A percentile compares a stretch with the other conserved stretches of the same genome.
Evolutionary conservation across 768 basidiomycete genomes (phyloP).

Genomic region (Auricularia cornea): DNA sequence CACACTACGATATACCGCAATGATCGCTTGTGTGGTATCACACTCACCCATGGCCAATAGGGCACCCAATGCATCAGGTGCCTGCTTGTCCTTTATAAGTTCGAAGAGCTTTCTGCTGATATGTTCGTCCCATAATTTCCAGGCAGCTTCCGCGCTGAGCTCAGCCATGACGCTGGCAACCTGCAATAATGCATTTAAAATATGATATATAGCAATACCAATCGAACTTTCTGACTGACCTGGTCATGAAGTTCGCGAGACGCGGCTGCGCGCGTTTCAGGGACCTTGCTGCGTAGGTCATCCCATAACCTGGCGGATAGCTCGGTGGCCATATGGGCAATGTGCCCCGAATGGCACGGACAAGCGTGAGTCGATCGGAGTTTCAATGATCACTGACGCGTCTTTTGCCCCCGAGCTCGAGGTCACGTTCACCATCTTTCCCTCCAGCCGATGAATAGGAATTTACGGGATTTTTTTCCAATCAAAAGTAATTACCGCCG

Average conservation of each 20-base stretch:
- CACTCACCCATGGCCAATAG: conserved; percentile 77
- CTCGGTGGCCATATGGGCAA: neutral
- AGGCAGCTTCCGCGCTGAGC: conserved; percentile 71
- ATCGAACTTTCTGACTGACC: neutral
- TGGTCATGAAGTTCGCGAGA: neutral
- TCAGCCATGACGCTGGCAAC: conserved; percentile 67
- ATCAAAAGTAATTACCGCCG: too few species aligned
- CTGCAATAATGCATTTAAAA: conserved; percentile 28
- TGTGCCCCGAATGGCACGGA: too few species aligned
- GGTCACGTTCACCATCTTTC: too few species aligned
- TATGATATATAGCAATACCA: neutral
- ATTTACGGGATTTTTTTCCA: too few species aligned
- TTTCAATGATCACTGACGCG: too few species aligned
- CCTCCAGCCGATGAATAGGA: too few species aligned
- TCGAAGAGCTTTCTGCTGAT: conserved; percentile 76
- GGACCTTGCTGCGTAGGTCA: neutral
- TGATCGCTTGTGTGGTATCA: too few species aligned
- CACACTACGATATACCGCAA: too few species aligned
- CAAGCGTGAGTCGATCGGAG: too few species aligned
- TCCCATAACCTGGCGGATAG: neutral
- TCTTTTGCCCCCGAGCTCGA: too few species aligned
- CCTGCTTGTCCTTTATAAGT: conserved; percentile 73
- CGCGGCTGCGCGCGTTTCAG: neutral
- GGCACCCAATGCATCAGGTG: conserved; percentile 76
- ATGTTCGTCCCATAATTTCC: conserved; percentile 80